These are phyloP conservation scores for Hypoxylon rickii DNA, from an alignment of 495 filamentous ascomycete species.

Conservation along the genomic window DNA sequence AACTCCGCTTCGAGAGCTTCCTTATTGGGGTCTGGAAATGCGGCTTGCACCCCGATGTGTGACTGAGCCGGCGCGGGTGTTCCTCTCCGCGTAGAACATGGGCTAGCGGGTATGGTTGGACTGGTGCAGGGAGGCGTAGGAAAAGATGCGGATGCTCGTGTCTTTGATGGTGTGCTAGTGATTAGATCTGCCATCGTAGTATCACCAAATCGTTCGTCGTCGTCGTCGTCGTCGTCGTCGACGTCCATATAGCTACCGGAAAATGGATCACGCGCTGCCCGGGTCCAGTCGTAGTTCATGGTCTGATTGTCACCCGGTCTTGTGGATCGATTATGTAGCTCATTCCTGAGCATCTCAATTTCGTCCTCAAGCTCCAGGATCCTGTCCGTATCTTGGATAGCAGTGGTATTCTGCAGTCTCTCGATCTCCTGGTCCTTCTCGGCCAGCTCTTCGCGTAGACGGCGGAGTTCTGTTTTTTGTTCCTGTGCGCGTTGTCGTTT, in stretches of 20 bases:
- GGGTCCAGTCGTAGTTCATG: constrained; percentile 46
- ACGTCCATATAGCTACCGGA: constrained; percentile 45
- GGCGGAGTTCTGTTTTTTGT: constrained; percentile 48
- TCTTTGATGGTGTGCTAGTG: constrained; percentile 49
- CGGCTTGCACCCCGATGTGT: constrained; percentile 42
- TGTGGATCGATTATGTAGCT: constrained; percentile 34
- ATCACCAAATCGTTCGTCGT: constrained; percentile 44
- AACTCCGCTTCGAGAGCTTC: constrained; percentile 45
- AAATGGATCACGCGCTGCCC: constrained; percentile 50
- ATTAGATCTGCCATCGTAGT: constrained; percentile 44
- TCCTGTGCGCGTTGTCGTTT: constrained; percentile 51
- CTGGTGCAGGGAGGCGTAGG: constrained; percentile 57
- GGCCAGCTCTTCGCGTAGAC: constrained; percentile 58
- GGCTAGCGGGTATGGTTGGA: constrained; percentile 36
- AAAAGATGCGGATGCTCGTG: constrained; percentile 43
- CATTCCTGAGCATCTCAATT: constrained; percentile 42
- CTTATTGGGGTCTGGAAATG: constrained; percentile 51
- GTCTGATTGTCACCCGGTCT: constrained; percentile 32
- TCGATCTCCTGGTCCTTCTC: constrained; percentile 55
- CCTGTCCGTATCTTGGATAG: constrained; percentile 44
- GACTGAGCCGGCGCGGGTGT: constrained; percentile 46
- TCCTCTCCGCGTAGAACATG: constrained; percentile 26
- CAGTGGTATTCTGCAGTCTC: constrained; percentile 55
- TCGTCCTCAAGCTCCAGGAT: constrained; percentile 49
- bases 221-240: background rate